phyloP scores from a whole-genome alignment of 2,329 filamentous ascomycete species.

The Epicoccum nigrum region DNA sequence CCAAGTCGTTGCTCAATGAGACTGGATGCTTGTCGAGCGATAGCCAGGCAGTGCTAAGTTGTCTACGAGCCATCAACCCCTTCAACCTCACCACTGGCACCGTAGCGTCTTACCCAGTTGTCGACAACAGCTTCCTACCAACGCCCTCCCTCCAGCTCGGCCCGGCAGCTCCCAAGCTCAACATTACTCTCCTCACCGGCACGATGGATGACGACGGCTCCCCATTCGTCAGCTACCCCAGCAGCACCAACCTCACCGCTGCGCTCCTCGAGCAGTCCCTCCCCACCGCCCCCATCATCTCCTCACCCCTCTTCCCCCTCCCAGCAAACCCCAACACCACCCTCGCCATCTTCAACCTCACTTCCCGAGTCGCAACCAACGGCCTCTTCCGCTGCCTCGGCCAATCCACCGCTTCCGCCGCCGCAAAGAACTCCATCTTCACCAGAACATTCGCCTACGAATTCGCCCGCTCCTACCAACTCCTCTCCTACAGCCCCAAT shows the following conservation, averaged over 20 bases:
- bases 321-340: slow-evolving; percentile 41
- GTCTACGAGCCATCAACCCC: slow-evolving; percentile 32
- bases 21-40: slow-evolving; percentile 29
- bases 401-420: slow-evolving; percentile 36
- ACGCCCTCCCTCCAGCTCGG: slow-evolving; percentile 29
- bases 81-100: slow-evolving; percentile 15
- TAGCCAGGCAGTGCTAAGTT: slow-evolving; percentile 22
- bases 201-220: slow-evolving; percentile 42
- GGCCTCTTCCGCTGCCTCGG: slow-evolving; percentile 39
- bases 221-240: slow-evolving; percentile 38
- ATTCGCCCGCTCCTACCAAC: slow-evolving; percentile 41
- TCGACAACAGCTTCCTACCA: slow-evolving; percentile 41
- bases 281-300: slow-evolving; percentile 11
- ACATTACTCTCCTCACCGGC: slow-evolving; percentile 35
- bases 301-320: slow-evolving; percentile 24
- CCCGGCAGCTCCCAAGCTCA: slow-evolving; percentile 20
- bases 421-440: slow-evolving; percentile 32
- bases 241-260: slow-evolving; percentile 27
- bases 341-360: slow-evolving; percentile 40
- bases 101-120: slow-evolving; percentile 35
- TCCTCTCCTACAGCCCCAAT: slow-evolving; percentile 37
- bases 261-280: slow-evolving; percentile 22
- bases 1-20: slow-evolving; percentile 30
- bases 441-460: slow-evolving; percentile 36
- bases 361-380: slow-evolving; percentile 39